phyloP scores from a whole-genome alignment of 768 basidiomycete species.

The Termitomyces sp. region DNA sequence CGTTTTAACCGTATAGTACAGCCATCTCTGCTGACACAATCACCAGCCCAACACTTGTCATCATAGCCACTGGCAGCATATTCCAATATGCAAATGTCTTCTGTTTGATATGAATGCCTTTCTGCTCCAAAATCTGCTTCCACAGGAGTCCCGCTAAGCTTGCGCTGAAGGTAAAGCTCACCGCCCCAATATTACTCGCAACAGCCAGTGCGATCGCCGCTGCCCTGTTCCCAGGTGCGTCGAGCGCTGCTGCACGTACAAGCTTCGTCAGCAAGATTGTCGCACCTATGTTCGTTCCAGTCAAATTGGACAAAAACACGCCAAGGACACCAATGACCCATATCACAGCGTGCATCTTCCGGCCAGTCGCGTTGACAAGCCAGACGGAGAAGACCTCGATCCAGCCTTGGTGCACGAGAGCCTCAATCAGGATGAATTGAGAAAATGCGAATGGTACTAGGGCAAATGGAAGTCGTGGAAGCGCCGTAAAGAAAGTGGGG shows the following conservation, averaged over 20 bases:
- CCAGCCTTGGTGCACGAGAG: constrained; percentile 80
- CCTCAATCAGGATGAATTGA: constrained; percentile 93
- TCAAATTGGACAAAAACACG: constrained; percentile 75
- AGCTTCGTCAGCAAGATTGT: constrained; percentile 87
- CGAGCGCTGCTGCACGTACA: constrained; percentile 48
- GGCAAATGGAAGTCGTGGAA: constrained; percentile 71
- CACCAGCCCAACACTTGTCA: constrained; percentile 63
- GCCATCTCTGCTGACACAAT: constrained; percentile 79
- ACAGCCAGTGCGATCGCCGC: constrained; percentile 77
- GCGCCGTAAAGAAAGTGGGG: constrained; percentile 67
- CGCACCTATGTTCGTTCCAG: constrained; percentile 89
- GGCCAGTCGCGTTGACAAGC: constrained; percentile 45
- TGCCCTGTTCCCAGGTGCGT: constrained; percentile 37
- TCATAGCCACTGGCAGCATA: constrained; percentile 54
- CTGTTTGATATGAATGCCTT: constrained; percentile 60
- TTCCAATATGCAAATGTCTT: constrained; percentile 74
- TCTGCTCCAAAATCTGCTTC: constrained; percentile 69
- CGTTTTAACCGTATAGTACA: constrained; percentile 32
- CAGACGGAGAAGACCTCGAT: constrained; percentile 76
- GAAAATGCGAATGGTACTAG: constrained; percentile 91
- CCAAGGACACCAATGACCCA: constrained; percentile 71
- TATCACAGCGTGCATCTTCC: constrained; percentile 46
- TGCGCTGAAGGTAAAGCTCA: constrained; percentile 84
- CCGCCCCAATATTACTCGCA: constrained; percentile 87
- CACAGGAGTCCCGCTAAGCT: constrained; percentile 89